Base-by-base conservation (phyloP, 2,329 filamentous ascomycete genomes). In the Tolypocladium endophyticum region DNA sequence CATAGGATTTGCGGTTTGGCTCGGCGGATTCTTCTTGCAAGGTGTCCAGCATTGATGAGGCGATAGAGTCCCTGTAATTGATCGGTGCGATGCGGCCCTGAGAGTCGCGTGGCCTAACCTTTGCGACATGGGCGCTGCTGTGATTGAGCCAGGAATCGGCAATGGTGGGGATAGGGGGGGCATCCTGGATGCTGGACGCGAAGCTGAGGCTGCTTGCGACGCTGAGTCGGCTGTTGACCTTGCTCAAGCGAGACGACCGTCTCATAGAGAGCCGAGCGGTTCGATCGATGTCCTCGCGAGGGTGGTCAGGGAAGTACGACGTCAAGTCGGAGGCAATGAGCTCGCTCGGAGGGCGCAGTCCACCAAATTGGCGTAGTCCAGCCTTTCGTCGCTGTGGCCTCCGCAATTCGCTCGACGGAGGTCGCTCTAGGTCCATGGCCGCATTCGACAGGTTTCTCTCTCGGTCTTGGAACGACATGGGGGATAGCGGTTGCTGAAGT, bases 261-360 rank as follows among this genome's bases (percentile, higher is more conserved):
- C 93, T 85, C 73, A 97, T 88, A 0, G 93, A 97, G 74, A 97
- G 84, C 56, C 94, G 89, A 63, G 96, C 92, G 0, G 94, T 97
- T 66, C 92, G 89, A 73, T 97, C 94, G 70, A 99, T 97, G 67
- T 96, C 91, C 71, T 96, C 92, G 59, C 90, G 87, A 56, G 92
- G 87, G 68, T 97, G 93, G 69, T 96, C 92, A 0, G 94, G 94
- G 80, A 99, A 99, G 78, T 97, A 99, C 0, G 92, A 96, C 1
- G 91, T 94, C 61, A 99, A 79, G 71, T 99, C 94, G 28, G 94
- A 96, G 33, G 93, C 93, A 70, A 99, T 99, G 71, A 99, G 84
- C 77, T 99, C 94, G 76, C 93, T 97, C 1, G 94, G 94, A 23
- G 94, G 94, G 66, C 94, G 83, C 64, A 94, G 87, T 39, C 93